Base-by-base conservation (phyloP, 2,329 filamentous ascomycete genomes). In the Botrytis galanthina region DNA sequence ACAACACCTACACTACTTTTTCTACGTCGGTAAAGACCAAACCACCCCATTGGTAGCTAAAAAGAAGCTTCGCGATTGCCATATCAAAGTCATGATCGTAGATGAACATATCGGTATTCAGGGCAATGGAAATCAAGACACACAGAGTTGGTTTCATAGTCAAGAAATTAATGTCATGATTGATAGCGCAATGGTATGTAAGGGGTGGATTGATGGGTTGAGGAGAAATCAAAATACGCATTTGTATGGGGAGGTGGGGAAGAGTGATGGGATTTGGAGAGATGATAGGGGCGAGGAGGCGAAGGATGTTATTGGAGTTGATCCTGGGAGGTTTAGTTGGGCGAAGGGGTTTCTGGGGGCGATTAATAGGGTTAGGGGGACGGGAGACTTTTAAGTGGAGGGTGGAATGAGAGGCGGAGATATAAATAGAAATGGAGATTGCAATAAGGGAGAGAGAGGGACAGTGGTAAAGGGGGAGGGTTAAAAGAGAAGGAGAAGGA, bases 101-200 rank as follows among this genome's bases (percentile, higher is more conserved):
- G 93, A 95, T 80, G 87, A 87, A 61, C 83, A 83, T 35, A 86
- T 95, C 51, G 92, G 87, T 3, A 90, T 95, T 51, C 87, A 92
- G 81, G 93, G 92, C 5, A 93, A 89, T 76, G 92, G 92, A 0
- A 95, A 95, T 78, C 91, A 94, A 80, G 93, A 95, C 77, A 94
- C 92, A 2, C 93, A 95, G 81, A 90, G 87, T 32, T 95, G 92
- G 90, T 94, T 87, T 76, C 92, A 95, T 79, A 90, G 87, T 72
- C 92, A 94, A 80, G 93, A 95, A 81, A 87, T 92, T 72, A 95
- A 95, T 76, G 81, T 95, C 37, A 89, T 95, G 87, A 82, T 94
- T 9, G 92, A 95, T 75, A 91, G 87, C 32, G 78, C 81, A 0
- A 80, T 84, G 1, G 83, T 94, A 0, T 94, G 92, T 77, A 80